Percentiles rank a stretch among this genome's conserved stretches.
These are phyloP conservation scores for Debaryomyces robertsiae DNA, from an alignment of 1,139 yeast species.

Conservation along the genomic window DNA sequence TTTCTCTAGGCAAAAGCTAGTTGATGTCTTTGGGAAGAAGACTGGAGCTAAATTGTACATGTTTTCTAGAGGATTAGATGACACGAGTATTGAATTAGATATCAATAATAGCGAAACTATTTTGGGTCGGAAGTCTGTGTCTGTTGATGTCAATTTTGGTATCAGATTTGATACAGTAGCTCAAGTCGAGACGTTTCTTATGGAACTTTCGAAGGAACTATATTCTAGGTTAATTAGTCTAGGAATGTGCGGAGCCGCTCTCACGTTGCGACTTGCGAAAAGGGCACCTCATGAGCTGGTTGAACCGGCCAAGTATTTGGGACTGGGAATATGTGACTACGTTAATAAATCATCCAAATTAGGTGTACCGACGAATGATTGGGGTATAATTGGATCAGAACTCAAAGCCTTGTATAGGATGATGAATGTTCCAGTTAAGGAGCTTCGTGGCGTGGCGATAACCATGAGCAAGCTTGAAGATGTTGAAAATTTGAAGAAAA, in stretches of 20 bases:
- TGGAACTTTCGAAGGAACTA: slow-evolving; percentile 61
- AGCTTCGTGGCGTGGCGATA: slow-evolving; percentile 78
- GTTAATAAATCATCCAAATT: slow-evolving; percentile 59
- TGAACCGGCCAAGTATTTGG: slow-evolving; percentile 76
- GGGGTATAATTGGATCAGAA: slow-evolving; percentile 63
- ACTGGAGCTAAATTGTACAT: slow-evolving; percentile 66
- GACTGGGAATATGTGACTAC: slow-evolving; percentile 79
- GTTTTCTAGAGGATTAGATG: slow-evolving; percentile 69
- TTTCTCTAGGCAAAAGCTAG: slow-evolving; percentile 40
- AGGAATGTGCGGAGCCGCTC: slow-evolving; percentile 53
- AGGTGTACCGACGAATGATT: slow-evolving; percentile 66
- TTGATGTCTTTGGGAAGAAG: slow-evolving; percentile 60
- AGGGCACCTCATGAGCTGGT: slow-evolving; percentile 68
- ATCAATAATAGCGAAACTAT: slow-evolving; percentile 45
- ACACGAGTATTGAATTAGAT: slow-evolving; percentile 54
- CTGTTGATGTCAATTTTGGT: slow-evolving; percentile 92
- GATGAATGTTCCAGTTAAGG: slow-evolving; percentile 62
- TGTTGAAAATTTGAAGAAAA: slow-evolving; percentile 30
- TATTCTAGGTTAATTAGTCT: slow-evolving; percentile 51
- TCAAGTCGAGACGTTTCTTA: slow-evolving; percentile 67
- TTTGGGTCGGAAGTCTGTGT: slow-evolving; percentile 67
- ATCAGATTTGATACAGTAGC: slow-evolving; percentile 64
- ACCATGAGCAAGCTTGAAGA: slow-evolving; percentile 59
- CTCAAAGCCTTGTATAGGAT: slow-evolving; percentile 58
- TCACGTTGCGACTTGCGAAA: slow-evolving; percentile 67